phyloP scores from a whole-genome alignment of 345 rosid genomes.

The Gossypium arboreum region DNA sequence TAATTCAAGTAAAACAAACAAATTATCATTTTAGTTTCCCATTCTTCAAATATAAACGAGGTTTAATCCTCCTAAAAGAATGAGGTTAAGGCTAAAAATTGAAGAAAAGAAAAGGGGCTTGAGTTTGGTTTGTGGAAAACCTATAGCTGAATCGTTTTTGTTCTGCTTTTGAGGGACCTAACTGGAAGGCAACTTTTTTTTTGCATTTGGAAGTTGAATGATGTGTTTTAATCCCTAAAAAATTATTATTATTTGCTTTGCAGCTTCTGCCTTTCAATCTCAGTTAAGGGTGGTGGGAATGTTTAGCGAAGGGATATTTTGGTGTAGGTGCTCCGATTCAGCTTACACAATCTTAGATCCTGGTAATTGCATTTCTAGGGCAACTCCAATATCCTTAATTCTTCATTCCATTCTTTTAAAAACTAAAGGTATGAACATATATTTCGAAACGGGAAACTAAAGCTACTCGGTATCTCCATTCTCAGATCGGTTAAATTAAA shows the following conservation, averaged over 20 bases:
- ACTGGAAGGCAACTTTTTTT: not conserved
- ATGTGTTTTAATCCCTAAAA: not conserved
- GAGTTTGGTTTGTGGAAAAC: not conserved
- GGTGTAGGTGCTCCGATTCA: conserved; percentile 6
- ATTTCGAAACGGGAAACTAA: not conserved
- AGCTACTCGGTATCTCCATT: not conserved
- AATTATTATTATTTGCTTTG: not conserved
- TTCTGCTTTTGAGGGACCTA: not conserved
- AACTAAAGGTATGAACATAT: not conserved
- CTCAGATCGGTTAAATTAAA: not conserved
- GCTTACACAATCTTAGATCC: conserved; percentile 11
- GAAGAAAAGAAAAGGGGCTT: not conserved
- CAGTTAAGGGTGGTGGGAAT: not conserved
- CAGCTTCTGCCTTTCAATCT: conserved; percentile 4
- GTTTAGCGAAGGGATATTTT: not conserved
- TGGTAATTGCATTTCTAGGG: conserved; percentile 11
- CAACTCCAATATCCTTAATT: not conserved
- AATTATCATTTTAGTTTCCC: too few relatives aligned
- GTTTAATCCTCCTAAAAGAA: too few relatives aligned
- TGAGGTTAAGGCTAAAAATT: too few relatives aligned
- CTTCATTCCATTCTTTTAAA: not conserved
- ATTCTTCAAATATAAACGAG: too few relatives aligned
- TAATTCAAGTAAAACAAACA: too few relatives aligned
- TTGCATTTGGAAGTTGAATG: not conserved
- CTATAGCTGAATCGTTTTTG: not conserved